Base-by-base conservation (phyloP, 768 basidiomycete species). In the Hemileccinum impolitum region DNA sequence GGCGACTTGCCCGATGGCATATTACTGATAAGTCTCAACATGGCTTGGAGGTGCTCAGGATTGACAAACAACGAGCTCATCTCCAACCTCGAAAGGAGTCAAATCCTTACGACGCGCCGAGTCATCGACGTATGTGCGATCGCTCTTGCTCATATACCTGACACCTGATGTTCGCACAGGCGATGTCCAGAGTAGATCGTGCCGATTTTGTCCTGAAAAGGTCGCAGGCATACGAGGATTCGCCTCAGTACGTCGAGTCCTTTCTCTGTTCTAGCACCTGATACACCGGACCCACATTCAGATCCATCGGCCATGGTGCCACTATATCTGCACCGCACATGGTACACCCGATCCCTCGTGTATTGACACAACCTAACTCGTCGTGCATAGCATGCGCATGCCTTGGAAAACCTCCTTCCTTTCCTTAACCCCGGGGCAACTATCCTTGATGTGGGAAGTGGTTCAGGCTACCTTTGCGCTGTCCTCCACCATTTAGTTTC, bases 251-350 rank as follows among this genome's bases (percentile, higher is more conserved):
- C 11, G 57, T 44, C 17, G 66, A 70, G 53, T 47, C 54, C 19
- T 69, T 73, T 54, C 64, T 66, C 0, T 17, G 2, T 36, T 13
- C 7, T 8, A 12, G 3, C 34, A 7, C 7, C 12, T 12, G 23
- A 26, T 12, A 21, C 25, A 37, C 40, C 15, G 13, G 38, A 53
- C 21, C 26, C 39, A 19, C 12, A 51, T 52, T 31, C 58, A 89
- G 88, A 64, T 52, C 75, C 15, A 93, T 94, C 44, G 87, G 89
- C 2, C 78, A 87, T 60, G 85, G 82, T 12, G 94, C 94, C 13
- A 99, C 95, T 0, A 97, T 99, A 53, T 91, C 88, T 34, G 95
- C 95, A 0, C 95, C 95, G 1, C 95, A 99, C 64, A 98, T 98
- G 94, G 88, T 86, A 45, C 62, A 60, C 36, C 26, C 6, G 10